Conservation (phyloP, 139 green algal species). For the Raphidocelis subcapitata region DNA sequence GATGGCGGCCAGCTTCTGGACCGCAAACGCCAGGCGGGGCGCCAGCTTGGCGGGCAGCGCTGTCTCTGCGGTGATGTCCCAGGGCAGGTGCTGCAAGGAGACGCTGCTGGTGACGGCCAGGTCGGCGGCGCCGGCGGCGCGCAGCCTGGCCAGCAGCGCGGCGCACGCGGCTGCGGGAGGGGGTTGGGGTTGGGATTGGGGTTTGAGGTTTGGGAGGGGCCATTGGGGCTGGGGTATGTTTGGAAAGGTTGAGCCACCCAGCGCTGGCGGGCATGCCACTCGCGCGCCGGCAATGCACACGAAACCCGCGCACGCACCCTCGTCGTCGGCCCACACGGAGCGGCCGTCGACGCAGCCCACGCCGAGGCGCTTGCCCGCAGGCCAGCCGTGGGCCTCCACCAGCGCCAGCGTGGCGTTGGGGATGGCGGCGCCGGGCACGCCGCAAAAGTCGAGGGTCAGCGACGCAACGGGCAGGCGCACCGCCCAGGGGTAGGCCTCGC, state of each 20-base stretch:
- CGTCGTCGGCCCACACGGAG: conserved; percentile 74
- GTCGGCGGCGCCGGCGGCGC: conserved; percentile 15
- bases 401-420: conserved; percentile 58
- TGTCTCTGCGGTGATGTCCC: conserved; percentile 58
- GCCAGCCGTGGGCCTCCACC: conserved; percentile 70
- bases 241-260: too few species aligned
- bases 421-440: conserved; percentile 55
- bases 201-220: too few species aligned
- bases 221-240: too few species aligned
- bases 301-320: conserved; percentile 15
- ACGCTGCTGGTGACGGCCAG: conserved; percentile 55
- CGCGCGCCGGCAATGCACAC: too few species aligned
- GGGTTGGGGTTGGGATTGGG: not conserved
- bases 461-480: conserved; percentile 66
- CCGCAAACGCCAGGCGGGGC: conserved; percentile 71
- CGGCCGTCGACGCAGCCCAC: conserved; percentile 85
- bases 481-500: conserved; percentile 67
- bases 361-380: conserved; percentile 74
- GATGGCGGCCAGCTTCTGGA: conserved; percentile 78
- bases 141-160: conserved; percentile 43
- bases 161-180: conserved; percentile 15
- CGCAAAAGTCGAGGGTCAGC: conserved; percentile 80
- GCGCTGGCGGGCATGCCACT: too few species aligned
- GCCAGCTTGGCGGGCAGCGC: conserved; percentile 28
- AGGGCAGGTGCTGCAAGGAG: conserved; percentile 83